Percentiles rank a stretch among this genome's conserved stretches.
Evolutionary conservation across 768 basidiomycete species (phyloP).

Genomic region (Tricholomella constricta): DNA sequence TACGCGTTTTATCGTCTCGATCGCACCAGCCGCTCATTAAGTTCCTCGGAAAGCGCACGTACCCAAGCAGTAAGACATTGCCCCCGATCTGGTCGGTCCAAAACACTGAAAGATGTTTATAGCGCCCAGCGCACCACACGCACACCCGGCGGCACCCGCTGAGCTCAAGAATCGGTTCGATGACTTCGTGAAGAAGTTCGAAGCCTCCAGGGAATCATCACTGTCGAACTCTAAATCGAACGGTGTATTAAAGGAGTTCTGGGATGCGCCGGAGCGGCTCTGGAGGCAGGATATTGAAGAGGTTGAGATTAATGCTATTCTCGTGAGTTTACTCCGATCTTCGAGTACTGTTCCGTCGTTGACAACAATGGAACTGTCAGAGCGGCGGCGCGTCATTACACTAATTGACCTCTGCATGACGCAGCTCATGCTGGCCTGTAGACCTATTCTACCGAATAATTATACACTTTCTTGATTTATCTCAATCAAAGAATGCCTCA

Average conservation of each 20-base stretch:
- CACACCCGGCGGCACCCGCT: constrained; percentile 70
- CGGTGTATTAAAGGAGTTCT: constrained; percentile 46
- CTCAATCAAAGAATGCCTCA: background rate
- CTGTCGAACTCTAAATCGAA: constrained; percentile 6
- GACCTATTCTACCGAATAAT: constrained; percentile 1
- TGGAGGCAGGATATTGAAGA: constrained; percentile 58
- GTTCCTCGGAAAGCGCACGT: constrained; percentile 61
- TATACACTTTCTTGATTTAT: constrained; percentile 12
- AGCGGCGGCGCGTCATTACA: constrained; percentile 68
- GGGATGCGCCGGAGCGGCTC: constrained; percentile 66
- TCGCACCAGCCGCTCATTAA: constrained; percentile 61
- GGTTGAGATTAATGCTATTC: constrained; percentile 64
- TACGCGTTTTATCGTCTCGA: constrained; percentile 39
- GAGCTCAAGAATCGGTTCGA: constrained; percentile 56
- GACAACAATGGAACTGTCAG: constrained; percentile 31
- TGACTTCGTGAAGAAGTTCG: constrained; percentile 40
- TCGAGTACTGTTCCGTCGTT: background rate
- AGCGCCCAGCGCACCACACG: constrained; percentile 44
- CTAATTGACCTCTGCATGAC: constrained; percentile 18
- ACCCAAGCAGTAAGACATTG: constrained; percentile 36
- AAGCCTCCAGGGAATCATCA: constrained; percentile 25
- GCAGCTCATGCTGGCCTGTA: constrained; percentile 2
- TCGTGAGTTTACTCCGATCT: constrained; percentile 43
- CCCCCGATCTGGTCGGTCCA: background rate
- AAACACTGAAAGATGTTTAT: background rate